Evolutionary conservation across 2,329 filamentous ascomycete genomes (phyloP).

Genomic region (Pseudogymnoascus sp.): DNA sequence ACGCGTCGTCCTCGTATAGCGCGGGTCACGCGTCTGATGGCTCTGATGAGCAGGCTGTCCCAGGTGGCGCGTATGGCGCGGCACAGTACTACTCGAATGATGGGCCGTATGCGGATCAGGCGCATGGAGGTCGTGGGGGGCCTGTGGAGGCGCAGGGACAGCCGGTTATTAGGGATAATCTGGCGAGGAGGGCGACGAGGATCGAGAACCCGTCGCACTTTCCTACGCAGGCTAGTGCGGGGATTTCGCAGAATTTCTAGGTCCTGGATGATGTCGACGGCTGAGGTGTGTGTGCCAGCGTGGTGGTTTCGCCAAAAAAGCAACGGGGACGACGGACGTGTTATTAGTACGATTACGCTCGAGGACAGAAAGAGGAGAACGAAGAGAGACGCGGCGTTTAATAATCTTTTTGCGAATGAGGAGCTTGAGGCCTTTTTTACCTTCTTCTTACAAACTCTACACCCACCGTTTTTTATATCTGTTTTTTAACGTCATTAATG

Average conservation of each 20-base stretch:
- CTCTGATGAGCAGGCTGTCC: slow-evolving; percentile 46
- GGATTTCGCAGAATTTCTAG: slow-evolving; percentile 95
- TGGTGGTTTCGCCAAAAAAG: neutral
- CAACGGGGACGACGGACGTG: neutral
- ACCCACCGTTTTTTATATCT: neutral
- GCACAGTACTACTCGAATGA: slow-evolving; percentile 48
- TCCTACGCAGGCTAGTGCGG: slow-evolving; percentile 82
- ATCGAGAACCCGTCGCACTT: slow-evolving; percentile 89
- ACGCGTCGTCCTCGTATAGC: slow-evolving; percentile 94
- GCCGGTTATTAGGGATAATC: slow-evolving; percentile 88
- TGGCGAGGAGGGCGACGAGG: slow-evolving; percentile 83
- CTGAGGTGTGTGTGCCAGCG: too few relatives aligned
- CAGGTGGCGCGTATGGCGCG: slow-evolving; percentile 40
- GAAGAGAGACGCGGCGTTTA: neutral
- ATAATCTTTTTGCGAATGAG: neutral
- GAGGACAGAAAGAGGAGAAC: neutral
- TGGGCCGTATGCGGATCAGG: slow-evolving; percentile 50
- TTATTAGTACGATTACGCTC: neutral
- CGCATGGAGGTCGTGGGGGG: slow-evolving; percentile 30
- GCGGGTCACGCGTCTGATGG: slow-evolving; percentile 68
- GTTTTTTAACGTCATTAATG: neutral
- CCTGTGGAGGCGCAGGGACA: slow-evolving; percentile 47
- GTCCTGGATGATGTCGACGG: neutral
- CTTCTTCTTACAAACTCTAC: neutral
- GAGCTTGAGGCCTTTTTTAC: neutral